A percentile compares a stretch with the other conserved stretches of the same genome.
Evolutionary conservation across 2,329 filamentous ascomycete species (phyloP).

Genomic region (Zelopaecilomyces penicillatus): DNA sequence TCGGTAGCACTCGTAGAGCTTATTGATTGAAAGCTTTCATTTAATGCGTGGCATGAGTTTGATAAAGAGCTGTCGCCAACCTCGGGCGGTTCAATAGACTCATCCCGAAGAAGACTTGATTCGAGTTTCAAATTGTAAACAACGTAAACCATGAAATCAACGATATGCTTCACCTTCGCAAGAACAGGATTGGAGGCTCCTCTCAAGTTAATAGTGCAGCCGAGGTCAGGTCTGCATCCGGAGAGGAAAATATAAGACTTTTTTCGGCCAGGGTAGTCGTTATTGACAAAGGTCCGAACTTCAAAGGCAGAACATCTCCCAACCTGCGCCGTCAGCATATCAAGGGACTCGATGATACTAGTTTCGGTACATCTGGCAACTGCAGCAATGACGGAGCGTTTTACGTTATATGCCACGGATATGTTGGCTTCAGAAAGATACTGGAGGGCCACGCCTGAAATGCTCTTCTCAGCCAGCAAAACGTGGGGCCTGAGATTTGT

Average conservation of each 20-base stretch:
- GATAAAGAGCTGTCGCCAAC: conserved; percentile 38
- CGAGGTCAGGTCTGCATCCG: conserved; percentile 79
- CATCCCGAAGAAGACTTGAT: conserved; percentile 87
- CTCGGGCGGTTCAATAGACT: conserved; percentile 75
- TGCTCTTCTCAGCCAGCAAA: conserved; percentile 83
- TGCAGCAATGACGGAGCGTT: conserved; percentile 88
- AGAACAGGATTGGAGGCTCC: conserved; percentile 67
- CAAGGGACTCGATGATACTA: conserved; percentile 86
- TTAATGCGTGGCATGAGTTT: conserved; percentile 31
- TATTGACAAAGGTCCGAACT: conserved; percentile 88
- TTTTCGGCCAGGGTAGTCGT: conserved; percentile 62
- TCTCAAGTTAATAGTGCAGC: conserved; percentile 87
- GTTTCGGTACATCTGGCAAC: conserved; percentile 89
- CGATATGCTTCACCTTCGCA: conserved; percentile 78
- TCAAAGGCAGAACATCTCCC: conserved; percentile 83
- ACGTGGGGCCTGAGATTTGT: conserved; percentile 76
- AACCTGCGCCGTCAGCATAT: conserved; percentile 68
- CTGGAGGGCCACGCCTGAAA: conserved; percentile 83
- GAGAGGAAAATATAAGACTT: conserved; percentile 96
- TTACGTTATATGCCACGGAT: conserved; percentile 92
- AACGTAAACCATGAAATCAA: conserved; percentile 98
- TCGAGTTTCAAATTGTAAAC: conserved; percentile 96
- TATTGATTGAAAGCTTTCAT: conserved; percentile 30
- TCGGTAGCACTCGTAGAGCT: conserved; percentile 22
- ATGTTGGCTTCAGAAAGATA: conserved; percentile 84